Evolutionary conservation across 495 filamentous ascomycete genomes (phyloP), one percentile per base, ranked within the genome.

Genomic region (Daldinia decipiens): DNA sequence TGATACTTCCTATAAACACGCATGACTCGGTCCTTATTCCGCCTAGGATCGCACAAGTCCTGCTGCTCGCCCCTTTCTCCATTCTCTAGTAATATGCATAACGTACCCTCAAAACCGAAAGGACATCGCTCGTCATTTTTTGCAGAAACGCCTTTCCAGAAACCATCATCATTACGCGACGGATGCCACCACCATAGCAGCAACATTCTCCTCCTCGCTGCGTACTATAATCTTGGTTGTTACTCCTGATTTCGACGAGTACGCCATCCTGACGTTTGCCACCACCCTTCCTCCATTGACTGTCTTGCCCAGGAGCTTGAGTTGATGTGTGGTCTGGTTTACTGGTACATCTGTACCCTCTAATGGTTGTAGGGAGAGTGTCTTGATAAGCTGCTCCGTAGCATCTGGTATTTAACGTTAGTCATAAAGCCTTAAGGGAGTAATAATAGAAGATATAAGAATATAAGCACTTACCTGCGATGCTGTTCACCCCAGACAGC

Each of bases 281-380:
- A 93, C 94, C 2, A 99, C 94, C 70, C 89, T 89, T 68, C 96
- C 96, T 31, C 95, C 96, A 27, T 86, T 90, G 68, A 98, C 89
- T 21, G 95, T 97, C 88, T 96, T 98, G 74, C 95, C 95, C 77
- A 95, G 94, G 24, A 99, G 87, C 82, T 97, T 98, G 75, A 99
- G 88, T 9, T 93, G 93, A 80, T 99, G 95, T 63, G 94, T 98
- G 67, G 91, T 93, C 76, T 89, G 89, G 76, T 88, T 95, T 65
- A 96, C 86, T 13, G 92, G 89, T 27, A 99, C 88, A 67, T 98
- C 95, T 15, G 90, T 96, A 61, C 95, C 95, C 77, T 98, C 95
- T 19, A 99, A 85, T 21, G 95, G 93, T 79, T 98, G 96, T 65
- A 99, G 84, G 27, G 93, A 97, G 29, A 99, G 89, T 6, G 91